Evolutionary conservation across 345 rosid species (phyloP), one percentile per base, ranked within the genome.

Genomic region (Dipteronia sinensis): DNA sequence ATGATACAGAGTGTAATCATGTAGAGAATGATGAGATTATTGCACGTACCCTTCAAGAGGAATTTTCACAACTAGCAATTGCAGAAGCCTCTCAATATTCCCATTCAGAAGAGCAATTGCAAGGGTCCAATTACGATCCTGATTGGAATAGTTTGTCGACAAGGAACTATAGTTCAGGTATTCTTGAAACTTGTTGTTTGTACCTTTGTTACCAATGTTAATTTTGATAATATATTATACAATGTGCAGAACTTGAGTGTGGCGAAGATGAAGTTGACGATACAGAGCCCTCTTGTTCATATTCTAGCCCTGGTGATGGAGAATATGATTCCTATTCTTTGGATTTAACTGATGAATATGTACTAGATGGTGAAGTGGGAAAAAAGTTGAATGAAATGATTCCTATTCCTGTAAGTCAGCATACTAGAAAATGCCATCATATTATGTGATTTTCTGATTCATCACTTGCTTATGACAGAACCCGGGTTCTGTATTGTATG

Each of bases 1-100:
- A 85, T 65, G 96, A 78, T 19, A 66, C 80, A 51, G 89, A 92
- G 73, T 84, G 80, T 81, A 87, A 73, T 20, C 69, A 88, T 81
- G 90, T 92, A 58, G 96, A 90, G 79, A 93, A 86, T 81, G 99
- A 96, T 86, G 97, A 91, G 91, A 86, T 88, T 63, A 94, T 94
- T 79, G 98, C 97, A 1, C 89, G 90, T 40, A 82, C 92, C 46
- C 88, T 96, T 73, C 97, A 96, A 82, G 98, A 92, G 68, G 97
- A 96, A 64, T 94, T 92, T 82, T 91, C 92, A 10, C 94, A 88
- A 82, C 86, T 96, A 25, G 89, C 89, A 46, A 71, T 94, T 71
- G 78, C 85, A 25, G 98, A 92, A 79, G 79, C 77, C 22, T 78
- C 87, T 64, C 76, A 77, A 34, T 85, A 84, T 77, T 78, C 86